A percentile compares a stretch with the other conserved stretches of the same genome.
Conservation (phyloP, 495 filamentous ascomycete species). For the Penicillium canariense region DNA sequence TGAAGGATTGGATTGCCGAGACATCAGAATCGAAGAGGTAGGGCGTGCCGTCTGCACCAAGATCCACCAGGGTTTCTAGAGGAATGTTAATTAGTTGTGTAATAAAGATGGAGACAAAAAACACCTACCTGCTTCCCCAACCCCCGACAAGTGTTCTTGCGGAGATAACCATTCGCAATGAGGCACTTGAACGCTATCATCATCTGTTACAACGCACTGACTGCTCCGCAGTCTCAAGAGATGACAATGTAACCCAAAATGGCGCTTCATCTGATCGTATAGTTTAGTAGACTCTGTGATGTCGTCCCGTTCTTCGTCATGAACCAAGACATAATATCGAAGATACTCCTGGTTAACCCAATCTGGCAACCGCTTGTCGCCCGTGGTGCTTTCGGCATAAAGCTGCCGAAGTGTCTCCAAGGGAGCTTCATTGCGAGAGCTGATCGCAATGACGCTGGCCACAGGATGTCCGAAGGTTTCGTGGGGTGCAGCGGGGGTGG, state of each 20-base stretch:
- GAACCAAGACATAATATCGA: slow-evolving; percentile 94
- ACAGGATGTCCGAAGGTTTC: slow-evolving; percentile 95
- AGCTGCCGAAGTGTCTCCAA: slow-evolving; percentile 81
- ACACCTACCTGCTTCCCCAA: slow-evolving; percentile 57
- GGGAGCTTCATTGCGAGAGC: slow-evolving; percentile 74
- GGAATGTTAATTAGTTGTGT: slow-evolving; percentile 19
- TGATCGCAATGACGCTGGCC: slow-evolving; percentile 93
- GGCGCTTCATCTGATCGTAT: slow-evolving; percentile 97
- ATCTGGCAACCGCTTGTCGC: slow-evolving; percentile 62
- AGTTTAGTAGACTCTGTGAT: slow-evolving; percentile 82
- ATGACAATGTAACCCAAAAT: slow-evolving; percentile 94
- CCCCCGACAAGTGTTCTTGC: slow-evolving; percentile 73
- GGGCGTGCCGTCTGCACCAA: slow-evolving; percentile 62
- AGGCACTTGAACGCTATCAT: slow-evolving; percentile 81
- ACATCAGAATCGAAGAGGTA: slow-evolving; percentile 92
- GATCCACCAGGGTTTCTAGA: slow-evolving; percentile 51
- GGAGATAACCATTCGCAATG: slow-evolving; percentile 86
- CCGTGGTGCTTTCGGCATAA: slow-evolving; percentile 72
- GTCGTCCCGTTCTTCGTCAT: slow-evolving; percentile 93
- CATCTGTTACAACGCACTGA: slow-evolving; percentile 85
- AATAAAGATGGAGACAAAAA: background rate
- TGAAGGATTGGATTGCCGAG: slow-evolving; percentile 78
- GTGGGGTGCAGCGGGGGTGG: slow-evolving; percentile 70
- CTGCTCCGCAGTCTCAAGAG: slow-evolving; percentile 79
- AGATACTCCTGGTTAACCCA: slow-evolving; percentile 90